Percentiles rank a stretch among this genome's conserved stretches.
Conservation (phyloP, 2,329 filamentous ascomycete genomes). For the Fusarium dimerum region DNA sequence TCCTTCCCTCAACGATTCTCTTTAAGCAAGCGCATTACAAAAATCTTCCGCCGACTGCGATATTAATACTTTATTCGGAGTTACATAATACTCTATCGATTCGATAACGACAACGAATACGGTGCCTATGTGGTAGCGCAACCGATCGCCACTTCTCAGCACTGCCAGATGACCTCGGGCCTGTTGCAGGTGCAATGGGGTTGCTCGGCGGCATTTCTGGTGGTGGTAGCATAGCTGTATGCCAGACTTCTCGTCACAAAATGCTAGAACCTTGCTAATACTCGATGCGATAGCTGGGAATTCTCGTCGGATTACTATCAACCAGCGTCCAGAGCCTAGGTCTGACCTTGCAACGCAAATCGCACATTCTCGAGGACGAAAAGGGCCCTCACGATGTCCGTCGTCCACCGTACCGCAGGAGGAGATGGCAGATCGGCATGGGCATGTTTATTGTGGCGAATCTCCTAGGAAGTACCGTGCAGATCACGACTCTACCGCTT, state of each 20-base stretch:
- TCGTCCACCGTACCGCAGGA: conserved; percentile 83
- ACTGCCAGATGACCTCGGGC: conserved; percentile 50
- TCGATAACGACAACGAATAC: not conserved
- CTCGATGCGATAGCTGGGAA: conserved; percentile 67
- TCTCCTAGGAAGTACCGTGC: conserved; percentile 90
- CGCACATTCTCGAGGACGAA: conserved; percentile 96
- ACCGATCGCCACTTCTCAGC: conserved; percentile 20
- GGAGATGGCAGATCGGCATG: conserved; percentile 97
- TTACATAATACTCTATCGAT: not conserved
- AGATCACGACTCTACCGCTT: conserved; percentile 93
- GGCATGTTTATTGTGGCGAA: conserved; percentile 95
- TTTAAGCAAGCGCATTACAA: not conserved
- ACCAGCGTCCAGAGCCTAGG: conserved; percentile 95
- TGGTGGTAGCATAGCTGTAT: conserved; percentile 74
- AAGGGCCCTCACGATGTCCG: conserved; percentile 77
- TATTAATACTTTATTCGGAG: no score
- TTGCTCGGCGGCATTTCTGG: conserved; percentile 75
- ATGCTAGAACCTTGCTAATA: conserved; percentile 20
- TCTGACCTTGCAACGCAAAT: conserved; percentile 94
- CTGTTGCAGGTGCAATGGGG: conserved; percentile 60
- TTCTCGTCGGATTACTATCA: conserved; percentile 88
- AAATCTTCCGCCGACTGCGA: no score
- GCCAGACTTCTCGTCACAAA: conserved; percentile 33
- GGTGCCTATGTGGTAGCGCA: conserved; percentile 28
- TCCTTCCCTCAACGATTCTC: conserved; percentile 5